phyloP scores from a whole-genome alignment of 225 moss, liverwort and hornwort species.

The Pseudoscleropodium purum region DNA sequence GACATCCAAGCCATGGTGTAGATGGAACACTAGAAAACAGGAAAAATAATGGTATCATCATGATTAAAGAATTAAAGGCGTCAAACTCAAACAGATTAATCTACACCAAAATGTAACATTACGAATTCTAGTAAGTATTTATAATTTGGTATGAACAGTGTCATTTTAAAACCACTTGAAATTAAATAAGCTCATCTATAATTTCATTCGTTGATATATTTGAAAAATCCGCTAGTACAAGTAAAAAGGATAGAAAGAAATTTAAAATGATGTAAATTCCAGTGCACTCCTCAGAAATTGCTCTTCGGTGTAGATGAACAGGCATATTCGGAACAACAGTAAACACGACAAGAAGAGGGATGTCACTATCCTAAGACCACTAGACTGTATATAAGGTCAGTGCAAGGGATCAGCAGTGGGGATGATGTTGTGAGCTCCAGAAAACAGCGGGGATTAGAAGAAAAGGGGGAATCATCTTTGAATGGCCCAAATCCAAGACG shows the following conservation, averaged over 20 bases:
- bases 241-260: neutral
- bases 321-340: neutral
- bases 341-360: neutral
- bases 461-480: neutral
- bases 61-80: neutral
- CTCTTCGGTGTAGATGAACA: neutral
- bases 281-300: neutral
- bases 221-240: neutral
- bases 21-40: neutral
- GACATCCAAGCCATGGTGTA: neutral
- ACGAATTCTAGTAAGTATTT: neutral
- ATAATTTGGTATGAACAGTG: neutral
- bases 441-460: neutral
- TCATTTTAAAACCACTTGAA: neutral
- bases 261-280: neutral
- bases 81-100: neutral
- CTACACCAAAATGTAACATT: neutral
- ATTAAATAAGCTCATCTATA: neutral
- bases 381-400: neutral
- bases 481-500: neutral
- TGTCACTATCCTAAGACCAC: constrained; percentile 38
- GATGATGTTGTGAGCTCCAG: neutral
- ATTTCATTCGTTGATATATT: neutral
- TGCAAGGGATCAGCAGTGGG: neutral
- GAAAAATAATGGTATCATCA: neutral